Evolutionary conservation across 1,284 basidiomycete genomes (phyloP), one percentile per base, ranked within the genome.

Genomic region (Melanopsichium pennsylvanicum): DNA sequence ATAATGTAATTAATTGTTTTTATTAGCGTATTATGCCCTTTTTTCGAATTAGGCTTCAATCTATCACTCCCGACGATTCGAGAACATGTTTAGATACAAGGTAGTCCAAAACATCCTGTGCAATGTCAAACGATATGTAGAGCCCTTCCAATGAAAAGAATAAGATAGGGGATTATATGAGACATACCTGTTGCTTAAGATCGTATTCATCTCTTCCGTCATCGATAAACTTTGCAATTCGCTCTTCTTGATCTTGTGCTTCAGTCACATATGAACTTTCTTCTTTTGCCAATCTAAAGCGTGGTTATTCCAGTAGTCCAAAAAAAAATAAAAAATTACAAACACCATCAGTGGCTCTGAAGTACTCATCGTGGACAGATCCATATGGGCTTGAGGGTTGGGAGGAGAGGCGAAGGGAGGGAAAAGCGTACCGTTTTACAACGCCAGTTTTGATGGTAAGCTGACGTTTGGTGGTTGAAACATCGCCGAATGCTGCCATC

Each of bases 361-460:
- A n/a, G n/a, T n/a, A n/a, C n/a, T n/a, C n/a, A n/a, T n/a, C n/a
- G n/a, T n/a, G n/a, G n/a, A n/a, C n/a, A n/a, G n/a, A n/a, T n/a
- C n/a, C n/a, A 29, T 29, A 13, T 8, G 7, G 13, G 27, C 13
- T 13, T n/a, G 18, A 15, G 4, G 9, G 31, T 23, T n/a, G 25
- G 18, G 21, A 12, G n/a, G 19, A 7, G 15, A 41, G 25, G 10
- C 27, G 13, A n/a, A 16, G 33, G 27, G 18, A 15, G 32, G 15
- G 25, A n/a, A 8, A 18, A 16, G 22, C 40, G 9, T 38, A 75
- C 73, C 74, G 48, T 39, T 74, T 76, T 2, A 76, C 69, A 2
- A 72, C 72, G 19, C 69, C 69, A 9, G 72, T 72, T 54, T 76
- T 76, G 64, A 76, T 76, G 22, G 31, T 47, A 0, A 76, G 44